Conservation (phyloP, 805 yeast species). For the Suhomyces canberraensis region DNA sequence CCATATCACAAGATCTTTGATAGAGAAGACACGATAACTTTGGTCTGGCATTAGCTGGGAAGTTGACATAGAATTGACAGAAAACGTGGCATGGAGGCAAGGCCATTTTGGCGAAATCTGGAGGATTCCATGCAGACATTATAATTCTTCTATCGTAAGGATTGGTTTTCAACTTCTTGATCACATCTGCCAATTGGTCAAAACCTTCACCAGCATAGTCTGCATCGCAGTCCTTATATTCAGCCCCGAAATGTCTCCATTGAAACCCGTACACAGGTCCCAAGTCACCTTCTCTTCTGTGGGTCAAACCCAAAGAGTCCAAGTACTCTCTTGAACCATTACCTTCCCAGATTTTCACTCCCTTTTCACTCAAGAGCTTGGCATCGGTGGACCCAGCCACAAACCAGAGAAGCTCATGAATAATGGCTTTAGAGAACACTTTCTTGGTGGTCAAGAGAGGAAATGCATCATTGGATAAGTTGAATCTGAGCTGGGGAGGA, state of each 20-base stretch:
- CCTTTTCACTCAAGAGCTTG: constrained; percentile 68
- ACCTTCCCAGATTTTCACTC: constrained; percentile 99
- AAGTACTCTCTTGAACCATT: constrained; percentile 91
- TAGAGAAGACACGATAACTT: constrained; percentile 83
- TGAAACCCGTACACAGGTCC: constrained; percentile 99
- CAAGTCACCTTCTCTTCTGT: constrained; percentile 87
- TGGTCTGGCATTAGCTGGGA: constrained; percentile 62
- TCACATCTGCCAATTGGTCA: constrained; percentile 82
- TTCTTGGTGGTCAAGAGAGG: constrained; percentile 92
- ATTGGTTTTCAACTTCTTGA: constrained; percentile 73
- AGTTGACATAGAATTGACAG: constrained; percentile 89
- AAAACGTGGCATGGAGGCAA: constrained; percentile 98
- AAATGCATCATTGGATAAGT: constrained; percentile 64
- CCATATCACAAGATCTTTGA: constrained; percentile 99
- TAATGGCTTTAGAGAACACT: constrained; percentile 85
- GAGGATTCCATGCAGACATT: constrained; percentile 98
- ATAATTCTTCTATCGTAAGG: constrained; percentile 95
- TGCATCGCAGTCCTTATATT: constrained; percentile 79
- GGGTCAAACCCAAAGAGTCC: constrained; percentile 74
- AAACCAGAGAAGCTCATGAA: constrained; percentile 92
- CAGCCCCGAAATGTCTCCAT: constrained; percentile 99
- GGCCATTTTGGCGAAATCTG: constrained; percentile 92
- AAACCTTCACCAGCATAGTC: constrained; percentile 86
- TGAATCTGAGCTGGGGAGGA: constrained; percentile 92
- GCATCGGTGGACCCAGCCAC: constrained; percentile 88